Percentiles rank a stretch among this genome's conserved stretches.
phyloP scores from a whole-genome alignment of 371 early-diverging fungal genomes.

The Mucor piriformis region DNA sequence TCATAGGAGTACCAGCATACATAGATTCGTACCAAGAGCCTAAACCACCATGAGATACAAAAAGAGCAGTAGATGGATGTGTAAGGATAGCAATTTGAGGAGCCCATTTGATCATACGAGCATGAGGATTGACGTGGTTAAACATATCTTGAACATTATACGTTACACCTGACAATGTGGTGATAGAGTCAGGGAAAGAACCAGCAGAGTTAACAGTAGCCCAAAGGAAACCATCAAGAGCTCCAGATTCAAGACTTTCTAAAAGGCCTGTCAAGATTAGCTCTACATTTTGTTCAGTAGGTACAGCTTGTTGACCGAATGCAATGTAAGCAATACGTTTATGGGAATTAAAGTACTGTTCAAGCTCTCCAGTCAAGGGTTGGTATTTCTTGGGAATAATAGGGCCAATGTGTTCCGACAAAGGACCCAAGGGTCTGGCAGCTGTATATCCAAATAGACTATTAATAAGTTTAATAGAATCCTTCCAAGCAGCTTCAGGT shows the following conservation, averaged over 20 bases:
- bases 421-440: conserved; percentile 34
- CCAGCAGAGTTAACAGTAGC: too few relatives aligned
- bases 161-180: conserved; percentile 1
- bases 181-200: conserved; percentile 17
- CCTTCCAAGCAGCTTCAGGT: conserved; percentile 1
- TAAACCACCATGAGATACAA: too few relatives aligned
- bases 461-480: conserved; percentile 31
- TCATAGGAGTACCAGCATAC: conserved; percentile 32
- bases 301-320: conserved; percentile 39
- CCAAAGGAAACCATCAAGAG: conserved; percentile 35
- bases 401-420: conserved; percentile 40
- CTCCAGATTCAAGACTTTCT: conserved; percentile 19
- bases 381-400: conserved; percentile 22
- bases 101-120: too few relatives aligned
- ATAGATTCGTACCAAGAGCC: conserved; percentile 42
- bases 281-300: conserved; percentile 11
- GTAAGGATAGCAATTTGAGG: too few relatives aligned
- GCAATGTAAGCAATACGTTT: conserved; percentile 36
- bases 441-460: conserved; percentile 27
- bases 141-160: conserved; percentile 9
- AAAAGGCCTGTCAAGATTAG: conserved; percentile 27
- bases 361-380: conserved; percentile 17
- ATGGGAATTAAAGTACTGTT: conserved; percentile 23
- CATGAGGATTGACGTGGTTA: neutral
- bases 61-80: too few relatives aligned